Percentiles rank a stretch among this genome's conserved stretches.
These are phyloP conservation scores for Leccinum insigne DNA, from an alignment of 1,284 basidiomycete species.

Conservation along the genomic window DNA sequence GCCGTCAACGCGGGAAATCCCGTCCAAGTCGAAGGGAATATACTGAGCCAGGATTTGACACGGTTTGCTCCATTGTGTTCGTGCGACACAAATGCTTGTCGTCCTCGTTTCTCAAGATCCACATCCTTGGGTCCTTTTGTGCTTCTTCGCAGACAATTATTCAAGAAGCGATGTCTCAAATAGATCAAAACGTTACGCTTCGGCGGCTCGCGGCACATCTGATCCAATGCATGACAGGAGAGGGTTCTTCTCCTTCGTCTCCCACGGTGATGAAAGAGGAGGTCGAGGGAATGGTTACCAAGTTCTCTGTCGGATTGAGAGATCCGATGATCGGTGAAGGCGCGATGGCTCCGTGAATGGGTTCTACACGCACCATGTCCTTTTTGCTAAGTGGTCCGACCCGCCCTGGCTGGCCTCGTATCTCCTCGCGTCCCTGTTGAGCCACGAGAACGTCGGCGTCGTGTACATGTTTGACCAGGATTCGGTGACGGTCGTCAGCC, in stretches of 20 bases:
- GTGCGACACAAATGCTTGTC: conserved; percentile 8
- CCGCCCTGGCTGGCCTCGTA: conserved; percentile 29
- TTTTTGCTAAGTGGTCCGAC: conserved; percentile 33
- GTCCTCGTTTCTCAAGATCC: conserved; percentile 27
- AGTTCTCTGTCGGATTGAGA: conserved; percentile 18
- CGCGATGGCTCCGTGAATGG: neutral
- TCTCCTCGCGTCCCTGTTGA: conserved; percentile 26
- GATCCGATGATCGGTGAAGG: neutral
- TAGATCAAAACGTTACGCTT: conserved; percentile 31
- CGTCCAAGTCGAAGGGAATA: conserved; percentile 13
- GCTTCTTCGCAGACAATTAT: conserved; percentile 10
- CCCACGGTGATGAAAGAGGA: conserved; percentile 6
- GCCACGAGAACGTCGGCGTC: conserved; percentile 13
- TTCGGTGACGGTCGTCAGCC: conserved; percentile 30
- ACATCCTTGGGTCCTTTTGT: conserved; percentile 21
- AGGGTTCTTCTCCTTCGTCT: neutral
- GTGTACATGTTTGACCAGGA: conserved; percentile 35
- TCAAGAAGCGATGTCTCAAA: conserved; percentile 8
- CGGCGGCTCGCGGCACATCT: conserved; percentile 18
- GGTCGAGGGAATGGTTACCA: conserved; percentile 30
- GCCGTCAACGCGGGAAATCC: conserved; percentile 21
- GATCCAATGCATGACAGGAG: conserved; percentile 9
- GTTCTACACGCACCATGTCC: conserved; percentile 4
- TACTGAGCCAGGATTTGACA: conserved; percentile 28
- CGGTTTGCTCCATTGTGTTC: conserved; percentile 16